Evolutionary conservation across 371 early-diverging fungal species (phyloP).

Genomic region (Haplosporangium sp.): DNA sequence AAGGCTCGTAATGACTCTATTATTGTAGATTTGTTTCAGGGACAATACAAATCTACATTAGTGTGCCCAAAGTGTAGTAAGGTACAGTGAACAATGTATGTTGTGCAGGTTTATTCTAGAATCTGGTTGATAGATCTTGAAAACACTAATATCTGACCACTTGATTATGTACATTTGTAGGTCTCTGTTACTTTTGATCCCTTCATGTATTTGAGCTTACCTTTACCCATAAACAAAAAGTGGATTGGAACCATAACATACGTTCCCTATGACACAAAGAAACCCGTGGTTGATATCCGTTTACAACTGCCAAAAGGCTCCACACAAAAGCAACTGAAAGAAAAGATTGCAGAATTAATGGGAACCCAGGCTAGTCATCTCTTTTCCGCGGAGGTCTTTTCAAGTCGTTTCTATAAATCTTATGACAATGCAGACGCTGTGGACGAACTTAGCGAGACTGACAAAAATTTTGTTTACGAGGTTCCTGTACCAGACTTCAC

Average conservation of each 20-base stretch:
- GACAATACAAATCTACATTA: slow-evolving; percentile 81
- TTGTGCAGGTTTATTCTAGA: too few species aligned
- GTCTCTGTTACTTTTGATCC: slow-evolving; percentile 80
- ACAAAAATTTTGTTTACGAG: slow-evolving; percentile 79
- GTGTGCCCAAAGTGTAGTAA: slow-evolving; percentile 77
- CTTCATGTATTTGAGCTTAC: slow-evolving; percentile 75
- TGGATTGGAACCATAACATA: slow-evolving; percentile 61
- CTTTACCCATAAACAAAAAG: slow-evolving; percentile 69
- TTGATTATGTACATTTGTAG: slow-evolving; percentile 21
- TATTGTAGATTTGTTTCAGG: slow-evolving; percentile 87
- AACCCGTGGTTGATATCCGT: slow-evolving; percentile 54
- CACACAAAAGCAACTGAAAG: slow-evolving; percentile 71
- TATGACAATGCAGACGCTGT: slow-evolving; percentile 73
- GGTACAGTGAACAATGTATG: slow-evolving; percentile 10
- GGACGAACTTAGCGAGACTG: slow-evolving; percentile 65
- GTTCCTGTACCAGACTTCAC: slow-evolving; percentile 59
- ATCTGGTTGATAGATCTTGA: too few species aligned
- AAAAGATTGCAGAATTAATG: slow-evolving; percentile 70
- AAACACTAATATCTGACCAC: background rate
- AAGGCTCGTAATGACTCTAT: slow-evolving; percentile 75
- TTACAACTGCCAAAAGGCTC: slow-evolving; percentile 68
- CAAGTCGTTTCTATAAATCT: slow-evolving; percentile 72
- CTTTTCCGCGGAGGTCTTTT: slow-evolving; percentile 73
- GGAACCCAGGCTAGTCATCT: slow-evolving; percentile 56
- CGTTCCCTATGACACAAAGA: slow-evolving; percentile 67